Evolutionary conservation across 116 monocot species (phyloP).

Genomic region (Papilionanthe hybrid): DNA sequence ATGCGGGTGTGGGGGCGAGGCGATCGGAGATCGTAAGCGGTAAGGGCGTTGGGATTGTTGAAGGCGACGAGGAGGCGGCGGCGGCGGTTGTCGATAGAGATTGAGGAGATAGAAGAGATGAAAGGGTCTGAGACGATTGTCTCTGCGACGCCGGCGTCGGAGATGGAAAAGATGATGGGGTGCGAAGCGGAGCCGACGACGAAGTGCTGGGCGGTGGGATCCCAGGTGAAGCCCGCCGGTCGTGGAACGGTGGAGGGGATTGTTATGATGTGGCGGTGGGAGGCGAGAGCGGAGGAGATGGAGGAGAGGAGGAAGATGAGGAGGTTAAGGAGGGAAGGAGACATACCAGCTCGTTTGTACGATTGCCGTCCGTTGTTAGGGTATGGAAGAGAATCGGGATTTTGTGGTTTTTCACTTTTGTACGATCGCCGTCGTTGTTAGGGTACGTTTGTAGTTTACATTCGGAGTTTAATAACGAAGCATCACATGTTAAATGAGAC

Average conservation of each 20-base stretch:
- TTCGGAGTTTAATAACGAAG: too few relatives aligned
- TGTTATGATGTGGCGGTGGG: conserved; percentile 26
- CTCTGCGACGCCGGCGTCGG: conserved; percentile 70
- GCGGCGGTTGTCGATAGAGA: conserved; percentile 41
- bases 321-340: not conserved
- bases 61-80: conserved; percentile 60
- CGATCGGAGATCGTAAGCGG: conserved; percentile 60
- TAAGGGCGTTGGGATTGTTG: conserved; percentile 15
- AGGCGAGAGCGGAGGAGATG: conserved; percentile 8
- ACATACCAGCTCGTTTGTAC: not conserved
- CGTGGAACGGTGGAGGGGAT: conserved; percentile 11
- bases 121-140: conserved; percentile 25
- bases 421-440: too few relatives aligned
- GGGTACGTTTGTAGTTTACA: too few relatives aligned
- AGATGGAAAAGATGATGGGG: conserved; percentile 38
- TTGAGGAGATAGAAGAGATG: conserved; percentile 18
- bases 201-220: conserved; percentile 63
- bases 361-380: not conserved
- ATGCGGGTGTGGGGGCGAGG: conserved; percentile 35
- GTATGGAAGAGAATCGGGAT: not conserved
- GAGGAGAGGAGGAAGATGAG: conserved; percentile 16
- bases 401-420: too few relatives aligned
- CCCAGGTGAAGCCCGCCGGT: conserved; percentile 38
- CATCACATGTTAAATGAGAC: too few relatives aligned
- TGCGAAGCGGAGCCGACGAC: conserved; percentile 34